These are phyloP conservation scores for Poa annua DNA, from an alignment of 176 grass and related monocot genomes.

Conservation along the genomic window DNA sequence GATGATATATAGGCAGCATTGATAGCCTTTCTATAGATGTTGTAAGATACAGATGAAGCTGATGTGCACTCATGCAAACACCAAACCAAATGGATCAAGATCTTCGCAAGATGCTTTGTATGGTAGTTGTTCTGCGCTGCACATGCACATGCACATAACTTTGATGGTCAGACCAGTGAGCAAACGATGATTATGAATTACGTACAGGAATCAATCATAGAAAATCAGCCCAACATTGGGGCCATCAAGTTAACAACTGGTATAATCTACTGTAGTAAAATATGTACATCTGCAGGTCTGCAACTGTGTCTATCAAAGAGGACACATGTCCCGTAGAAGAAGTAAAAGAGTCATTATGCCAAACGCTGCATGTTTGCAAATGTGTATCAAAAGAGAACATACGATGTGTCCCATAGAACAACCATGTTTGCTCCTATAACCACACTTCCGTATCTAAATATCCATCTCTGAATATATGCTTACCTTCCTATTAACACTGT, in stretches of 20 bases:
- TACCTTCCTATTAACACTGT: conserved; percentile 3
- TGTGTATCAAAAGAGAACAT: background rate
- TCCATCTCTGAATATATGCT: background rate
- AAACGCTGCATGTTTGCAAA: background rate
- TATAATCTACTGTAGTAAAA: conserved; percentile 7
- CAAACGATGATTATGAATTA: conserved; percentile 8
- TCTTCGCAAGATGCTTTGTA: conserved; percentile 91
- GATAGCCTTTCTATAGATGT: conserved; percentile 69
- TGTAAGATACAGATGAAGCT: conserved; percentile 54
- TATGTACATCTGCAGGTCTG: background rate
- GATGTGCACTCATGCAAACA: conserved; percentile 78
- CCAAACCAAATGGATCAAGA: conserved; percentile 95
- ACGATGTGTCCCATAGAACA: background rate
- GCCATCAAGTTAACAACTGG: conserved; percentile 19
- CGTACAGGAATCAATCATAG: background rate
- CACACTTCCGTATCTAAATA: background rate
- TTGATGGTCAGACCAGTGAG: conserved; percentile 15
- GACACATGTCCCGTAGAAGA: background rate
- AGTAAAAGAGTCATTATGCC: background rate
- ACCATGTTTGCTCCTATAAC: background rate
- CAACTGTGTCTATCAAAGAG: background rate
- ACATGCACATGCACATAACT: conserved; percentile 62
- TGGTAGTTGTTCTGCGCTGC: conserved; percentile 92
- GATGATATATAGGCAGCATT: conserved; percentile 98
- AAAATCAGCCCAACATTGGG: background rate